Conservation (phyloP, 768 basidiomycete species). For the Hericium coralloides region DNA sequence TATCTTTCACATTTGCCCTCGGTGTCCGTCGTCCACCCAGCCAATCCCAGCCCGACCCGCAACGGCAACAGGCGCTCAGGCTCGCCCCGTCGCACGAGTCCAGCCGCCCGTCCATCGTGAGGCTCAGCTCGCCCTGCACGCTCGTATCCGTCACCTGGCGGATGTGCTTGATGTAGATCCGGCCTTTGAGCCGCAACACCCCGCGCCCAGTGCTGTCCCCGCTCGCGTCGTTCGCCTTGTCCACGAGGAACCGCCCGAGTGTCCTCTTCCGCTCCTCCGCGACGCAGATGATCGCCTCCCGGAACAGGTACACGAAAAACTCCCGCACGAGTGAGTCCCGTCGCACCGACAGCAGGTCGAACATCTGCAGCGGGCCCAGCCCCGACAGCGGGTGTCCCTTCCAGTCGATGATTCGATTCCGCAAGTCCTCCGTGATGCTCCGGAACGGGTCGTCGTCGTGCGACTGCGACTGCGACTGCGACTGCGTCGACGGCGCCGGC, state of each 20-base stretch:
- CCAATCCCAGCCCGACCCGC: slow-evolving; percentile 70
- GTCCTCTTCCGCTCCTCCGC: slow-evolving; percentile 81
- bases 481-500: too few species aligned
- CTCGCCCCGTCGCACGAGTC: slow-evolving; percentile 85
- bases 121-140: slow-evolving; percentile 73
- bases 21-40: slow-evolving; percentile 48
- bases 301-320: too few species aligned
- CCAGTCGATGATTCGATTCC: too few species aligned
- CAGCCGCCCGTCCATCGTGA: slow-evolving; percentile 89
- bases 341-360: too few species aligned
- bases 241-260: slow-evolving; percentile 64
- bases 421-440: too few species aligned
- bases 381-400: too few species aligned
- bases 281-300: slow-evolving; percentile 99
- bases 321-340: too few species aligned
- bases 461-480: too few species aligned
- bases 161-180: slow-evolving; percentile 94
- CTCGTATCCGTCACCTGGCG: slow-evolving; percentile 79
- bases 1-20: slow-evolving; percentile 26
- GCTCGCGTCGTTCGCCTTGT: slow-evolving; percentile 20
- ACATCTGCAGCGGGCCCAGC: too few species aligned
- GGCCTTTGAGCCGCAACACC: slow-evolving; percentile 87
- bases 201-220: slow-evolving; percentile 35
- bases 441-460: too few species aligned
- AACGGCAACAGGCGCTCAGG: slow-evolving; percentile 80